These are phyloP conservation scores for Cyberlindnera misumaiensis DNA, from an alignment of 805 yeast genomes.

Conservation along the genomic window DNA sequence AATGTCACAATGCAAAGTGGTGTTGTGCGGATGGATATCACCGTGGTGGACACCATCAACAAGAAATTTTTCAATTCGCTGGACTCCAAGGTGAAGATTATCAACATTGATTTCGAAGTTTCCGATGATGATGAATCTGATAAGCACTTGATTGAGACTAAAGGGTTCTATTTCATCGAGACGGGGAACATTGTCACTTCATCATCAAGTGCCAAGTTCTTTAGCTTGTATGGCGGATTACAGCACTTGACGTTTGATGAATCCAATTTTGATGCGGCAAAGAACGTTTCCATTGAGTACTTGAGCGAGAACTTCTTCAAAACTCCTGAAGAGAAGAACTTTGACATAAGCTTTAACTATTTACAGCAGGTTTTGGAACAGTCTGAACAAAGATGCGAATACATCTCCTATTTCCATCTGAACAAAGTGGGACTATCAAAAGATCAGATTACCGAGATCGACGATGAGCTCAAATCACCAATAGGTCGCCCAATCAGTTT, in stretches of 20 bases:
- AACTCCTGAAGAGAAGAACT: constrained; percentile 10
- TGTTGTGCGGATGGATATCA: constrained; percentile 14
- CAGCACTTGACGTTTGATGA: constrained; percentile 40
- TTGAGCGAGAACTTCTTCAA: constrained; percentile 32
- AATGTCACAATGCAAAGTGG: constrained; percentile 32
- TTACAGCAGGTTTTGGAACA: constrained; percentile 23
- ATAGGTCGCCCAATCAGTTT: constrained; percentile 67
- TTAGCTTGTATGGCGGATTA: constrained; percentile 55
- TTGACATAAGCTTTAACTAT: constrained; percentile 20
- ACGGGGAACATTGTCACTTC: constrained; percentile 55
- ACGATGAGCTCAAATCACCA: constrained; percentile 66
- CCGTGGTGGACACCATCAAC: constrained; percentile 14
- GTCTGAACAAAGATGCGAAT: constrained; percentile 55
- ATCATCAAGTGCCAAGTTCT: constrained; percentile 58
- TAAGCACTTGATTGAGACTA: constrained; percentile 42
- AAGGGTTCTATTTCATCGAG: constrained; percentile 60
- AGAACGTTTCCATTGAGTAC: constrained; percentile 36
- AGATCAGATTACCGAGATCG: constrained; percentile 53
- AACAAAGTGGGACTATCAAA: constrained; percentile 49
- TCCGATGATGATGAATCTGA: constrained; percentile 42
- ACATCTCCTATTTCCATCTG: constrained; percentile 59
- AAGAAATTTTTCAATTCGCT: constrained; percentile 26
- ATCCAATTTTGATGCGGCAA: constrained; percentile 38
- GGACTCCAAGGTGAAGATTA: constrained; percentile 33
- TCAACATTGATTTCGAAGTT: constrained; percentile 27